Base-by-base conservation (phyloP, 2,329 filamentous ascomycete genomes). In the Ophiosphaerella herpotricha region DNA sequence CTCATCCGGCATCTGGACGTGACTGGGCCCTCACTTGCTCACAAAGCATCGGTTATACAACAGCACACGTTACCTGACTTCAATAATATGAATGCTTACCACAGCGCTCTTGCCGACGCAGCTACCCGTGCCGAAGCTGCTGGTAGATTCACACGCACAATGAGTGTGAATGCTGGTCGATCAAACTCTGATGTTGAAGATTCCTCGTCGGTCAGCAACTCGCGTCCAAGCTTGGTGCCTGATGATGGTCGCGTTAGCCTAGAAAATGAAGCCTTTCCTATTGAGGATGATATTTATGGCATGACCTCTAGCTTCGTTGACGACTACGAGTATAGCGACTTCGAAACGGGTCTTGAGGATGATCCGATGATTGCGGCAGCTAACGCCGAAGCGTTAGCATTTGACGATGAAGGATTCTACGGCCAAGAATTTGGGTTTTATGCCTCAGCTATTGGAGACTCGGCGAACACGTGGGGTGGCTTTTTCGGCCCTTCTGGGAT, bases 351-450 rank as follows among this genome's bases (percentile, higher is more conserved):
- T 2, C 59, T 76, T 13, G 74, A 77, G 51, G 91, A 97, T 58
- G 92, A 97, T 62, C 85, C 86, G 29, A 94, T 97, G 61, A 95
- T 99, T 52, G 93, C 92, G 0, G 94, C 91, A 50, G 94, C 94
- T 5, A 99, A 99, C 62, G 92, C 93, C 0, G 92, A 94, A 69
- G 94, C 89, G 1, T 80, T 99, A 7, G 93, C 94, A 39, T 92
- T 91, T 60, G 94, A 99, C 66, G 87, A 87, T 6, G 93, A 97
- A 57, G 93, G 91, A 0, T 95, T 94, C 77, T 99, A 99, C 67
- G 94, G 94, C 0, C 88, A 91, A 60, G 94, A 99, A 70, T 99
- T 99, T 67, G 92, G 91, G 0, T 99, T 99, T 72, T 99, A 96
- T 71, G 91, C 92, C 9, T 69, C 74, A 38, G 79, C 78, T 16